Evolutionary conservation across 768 basidiomycete genomes (phyloP).

Genomic region (Sarcodon aspratus): DNA sequence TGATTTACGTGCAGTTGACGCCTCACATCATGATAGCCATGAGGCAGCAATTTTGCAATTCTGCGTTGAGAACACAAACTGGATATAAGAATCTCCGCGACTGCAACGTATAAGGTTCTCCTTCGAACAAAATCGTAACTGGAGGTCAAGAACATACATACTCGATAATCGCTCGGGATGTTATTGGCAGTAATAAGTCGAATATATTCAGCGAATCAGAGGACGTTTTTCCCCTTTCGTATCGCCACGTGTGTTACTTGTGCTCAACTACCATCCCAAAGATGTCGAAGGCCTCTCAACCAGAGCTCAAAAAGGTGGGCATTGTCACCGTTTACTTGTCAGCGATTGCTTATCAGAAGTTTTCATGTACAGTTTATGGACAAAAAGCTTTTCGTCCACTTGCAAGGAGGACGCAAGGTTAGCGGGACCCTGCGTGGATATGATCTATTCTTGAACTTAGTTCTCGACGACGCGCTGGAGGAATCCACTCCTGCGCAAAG

Average conservation of each 20-base stretch:
- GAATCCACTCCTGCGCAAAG: constrained; percentile 86
- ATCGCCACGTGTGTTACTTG: not conserved
- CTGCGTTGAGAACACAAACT: too few relatives aligned
- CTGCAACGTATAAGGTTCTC: too few relatives aligned
- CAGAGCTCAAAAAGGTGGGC: constrained; percentile 96
- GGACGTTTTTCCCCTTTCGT: not conserved
- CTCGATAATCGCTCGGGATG: too few relatives aligned
- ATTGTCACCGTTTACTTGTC: constrained; percentile 1
- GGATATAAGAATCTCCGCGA: too few relatives aligned
- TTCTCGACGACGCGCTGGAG: constrained; percentile 91
- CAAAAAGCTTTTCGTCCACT: constrained; percentile 88
- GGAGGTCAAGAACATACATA: too few relatives aligned
- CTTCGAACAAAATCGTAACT: too few relatives aligned
- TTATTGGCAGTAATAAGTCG: too few relatives aligned
- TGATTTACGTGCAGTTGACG: too few relatives aligned
- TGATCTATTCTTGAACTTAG: constrained; percentile 97
- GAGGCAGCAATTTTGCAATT: too few relatives aligned
- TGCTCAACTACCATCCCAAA: constrained; percentile 5
- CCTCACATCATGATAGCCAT: too few relatives aligned
- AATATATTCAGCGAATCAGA: too few relatives aligned
- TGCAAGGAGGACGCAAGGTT: constrained; percentile 93
- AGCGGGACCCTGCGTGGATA: constrained; percentile 93
- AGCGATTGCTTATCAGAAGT: not conserved
- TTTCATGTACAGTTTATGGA: constrained; percentile 79
- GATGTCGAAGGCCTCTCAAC: constrained; percentile 94